Evolutionary conservation across 495 filamentous ascomycete genomes (phyloP).

Genomic region (Choiromyces venosus): DNA sequence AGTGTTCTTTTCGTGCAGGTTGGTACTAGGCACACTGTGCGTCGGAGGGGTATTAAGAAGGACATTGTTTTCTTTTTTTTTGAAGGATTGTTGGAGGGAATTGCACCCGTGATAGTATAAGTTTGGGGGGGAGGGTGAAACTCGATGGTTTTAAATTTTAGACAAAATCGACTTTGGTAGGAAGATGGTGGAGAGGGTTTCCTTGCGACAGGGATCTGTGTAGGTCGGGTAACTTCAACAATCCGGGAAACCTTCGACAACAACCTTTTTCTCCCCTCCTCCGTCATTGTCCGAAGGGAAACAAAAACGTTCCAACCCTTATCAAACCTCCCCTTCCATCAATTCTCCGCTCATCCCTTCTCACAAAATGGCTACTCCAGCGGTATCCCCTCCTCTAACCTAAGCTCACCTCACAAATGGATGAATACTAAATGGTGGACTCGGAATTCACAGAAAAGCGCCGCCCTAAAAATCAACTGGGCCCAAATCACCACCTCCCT

Average conservation of each 20-base stretch:
- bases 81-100: neutral
- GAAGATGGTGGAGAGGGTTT: neutral
- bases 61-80: neutral
- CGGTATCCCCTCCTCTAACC: conserved; percentile 19
- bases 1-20: conserved; percentile 42
- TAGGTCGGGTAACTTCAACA: neutral
- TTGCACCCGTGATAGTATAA: neutral
- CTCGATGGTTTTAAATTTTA: neutral
- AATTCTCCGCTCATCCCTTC: conserved; percentile 17
- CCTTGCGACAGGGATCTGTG: neutral
- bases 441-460: conserved; percentile 74
- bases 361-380: conserved; percentile 30
- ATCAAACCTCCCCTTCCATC: neutral
- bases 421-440: too few relatives aligned
- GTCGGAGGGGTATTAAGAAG: neutral
- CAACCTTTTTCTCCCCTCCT: neutral
- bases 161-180: neutral
- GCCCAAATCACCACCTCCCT: conserved; percentile 81
- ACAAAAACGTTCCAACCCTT: neutral
- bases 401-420: too few relatives aligned
- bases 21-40: neutral
- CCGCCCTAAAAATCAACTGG: conserved; percentile 99
- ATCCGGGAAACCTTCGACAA: neutral
- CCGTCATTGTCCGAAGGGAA: conserved; percentile 15
- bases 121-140: neutral